Conservation (phyloP, 768 basidiomycete genomes). For the Podaxis sp. region DNA sequence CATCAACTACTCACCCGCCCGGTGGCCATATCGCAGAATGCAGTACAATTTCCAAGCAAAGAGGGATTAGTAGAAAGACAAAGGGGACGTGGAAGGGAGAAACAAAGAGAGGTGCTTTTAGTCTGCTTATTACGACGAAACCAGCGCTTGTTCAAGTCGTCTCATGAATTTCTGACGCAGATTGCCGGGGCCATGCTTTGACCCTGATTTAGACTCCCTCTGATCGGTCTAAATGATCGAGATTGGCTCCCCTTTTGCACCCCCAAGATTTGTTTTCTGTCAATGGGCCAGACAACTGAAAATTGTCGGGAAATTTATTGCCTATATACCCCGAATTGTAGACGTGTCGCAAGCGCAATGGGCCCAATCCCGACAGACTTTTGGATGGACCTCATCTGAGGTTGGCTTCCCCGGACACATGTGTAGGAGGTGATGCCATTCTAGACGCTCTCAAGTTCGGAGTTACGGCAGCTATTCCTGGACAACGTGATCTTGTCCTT, state of each 20-base stretch:
- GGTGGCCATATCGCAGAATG: slow-evolving; percentile 47
- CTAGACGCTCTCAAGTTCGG: background rate
- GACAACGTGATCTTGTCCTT: background rate
- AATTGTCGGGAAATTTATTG: no score
- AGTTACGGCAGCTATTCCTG: background rate
- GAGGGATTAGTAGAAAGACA: background rate
- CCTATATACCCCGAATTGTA: no score
- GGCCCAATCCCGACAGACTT: no score
- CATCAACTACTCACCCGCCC: slow-evolving; percentile 45
- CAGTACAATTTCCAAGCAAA: background rate
- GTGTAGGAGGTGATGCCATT: background rate
- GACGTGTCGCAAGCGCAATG: no score
- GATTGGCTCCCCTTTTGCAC: background rate
- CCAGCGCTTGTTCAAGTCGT: background rate
- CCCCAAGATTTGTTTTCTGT: no score
- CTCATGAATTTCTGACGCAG: slow-evolving; percentile 10
- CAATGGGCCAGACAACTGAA: no score
- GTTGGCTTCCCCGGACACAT: background rate
- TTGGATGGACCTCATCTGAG: no score
- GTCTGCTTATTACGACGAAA: background rate
- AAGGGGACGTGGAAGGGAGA: background rate
- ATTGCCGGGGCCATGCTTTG: background rate
- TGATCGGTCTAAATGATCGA: background rate
- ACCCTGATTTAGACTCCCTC: background rate
- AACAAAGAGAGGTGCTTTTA: background rate